Conservation (phyloP, 176 grass and related monocot species). For the Triticum aestivum region IWGSC_CS_RefSeq_v2.1 NC_057805.1:386691965-386692464, state of each 20-base stretch:
- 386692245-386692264: neutral
- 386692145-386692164: neutral
- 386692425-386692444: neutral
- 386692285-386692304: neutral
- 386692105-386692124: slow-evolving; percentile 21
- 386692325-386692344: neutral
- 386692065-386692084: neutral
- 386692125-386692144: neutral
- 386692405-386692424: neutral
- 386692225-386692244: slow-evolving; percentile 3
- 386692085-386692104: slow-evolving; percentile 25
- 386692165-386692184: slow-evolving; percentile 29
- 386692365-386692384: neutral
- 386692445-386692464: neutral
- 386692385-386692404: neutral
- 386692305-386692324: neutral
- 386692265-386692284: neutral
- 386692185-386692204: slow-evolving; percentile 44
- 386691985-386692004: neutral
- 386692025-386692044: neutral
- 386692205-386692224: slow-evolving; percentile 19
- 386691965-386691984: slow-evolving; percentile 8
- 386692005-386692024: neutral
- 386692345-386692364: slow-evolving; percentile 19
- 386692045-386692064: neutral